These are phyloP conservation scores for Thielaviopsis musarum DNA, from an alignment of 2,329 filamentous ascomycete genomes.

Conservation along the genomic window DNA sequence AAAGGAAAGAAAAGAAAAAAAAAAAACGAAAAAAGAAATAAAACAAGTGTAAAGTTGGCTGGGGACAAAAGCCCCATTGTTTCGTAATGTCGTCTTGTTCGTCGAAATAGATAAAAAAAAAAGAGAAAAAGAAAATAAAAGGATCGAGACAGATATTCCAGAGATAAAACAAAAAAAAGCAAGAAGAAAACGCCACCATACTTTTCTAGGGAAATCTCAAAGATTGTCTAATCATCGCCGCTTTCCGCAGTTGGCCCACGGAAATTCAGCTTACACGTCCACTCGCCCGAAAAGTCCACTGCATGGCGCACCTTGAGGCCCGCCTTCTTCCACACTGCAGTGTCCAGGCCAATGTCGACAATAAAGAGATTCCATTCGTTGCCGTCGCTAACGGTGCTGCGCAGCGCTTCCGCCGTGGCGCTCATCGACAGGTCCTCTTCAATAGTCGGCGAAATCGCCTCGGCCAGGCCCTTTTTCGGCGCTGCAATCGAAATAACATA, in stretches of 20 bases:
- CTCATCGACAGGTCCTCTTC: conserved; percentile 12
- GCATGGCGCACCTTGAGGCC: conserved; percentile 67
- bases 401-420: conserved; percentile 13
- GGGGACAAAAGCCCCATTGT: background rate
- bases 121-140: background rate
- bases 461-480: conserved; percentile 69
- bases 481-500: conserved; percentile 75
- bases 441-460: conserved; percentile 40
- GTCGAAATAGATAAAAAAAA: background rate
- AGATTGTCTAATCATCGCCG: too few species aligned
- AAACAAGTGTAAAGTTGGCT: background rate
- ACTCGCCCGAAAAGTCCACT: conserved; percentile 74
- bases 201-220: too few species aligned
- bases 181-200: background rate
- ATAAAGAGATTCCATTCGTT: conserved; percentile 66
- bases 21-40: background rate
- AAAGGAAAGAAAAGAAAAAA: background rate
- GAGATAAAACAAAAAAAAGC: background rate
- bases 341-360: conserved; percentile 71
- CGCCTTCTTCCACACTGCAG: conserved; percentile 70
- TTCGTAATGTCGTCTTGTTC: background rate
- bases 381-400: conserved; percentile 23
- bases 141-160: background rate
- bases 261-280: conserved; percentile 59
- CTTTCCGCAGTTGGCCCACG: conserved; percentile 20